phyloP scores from a whole-genome alignment of 1,139 yeast genomes.

The Candida pseudoviswanathii region DNA sequence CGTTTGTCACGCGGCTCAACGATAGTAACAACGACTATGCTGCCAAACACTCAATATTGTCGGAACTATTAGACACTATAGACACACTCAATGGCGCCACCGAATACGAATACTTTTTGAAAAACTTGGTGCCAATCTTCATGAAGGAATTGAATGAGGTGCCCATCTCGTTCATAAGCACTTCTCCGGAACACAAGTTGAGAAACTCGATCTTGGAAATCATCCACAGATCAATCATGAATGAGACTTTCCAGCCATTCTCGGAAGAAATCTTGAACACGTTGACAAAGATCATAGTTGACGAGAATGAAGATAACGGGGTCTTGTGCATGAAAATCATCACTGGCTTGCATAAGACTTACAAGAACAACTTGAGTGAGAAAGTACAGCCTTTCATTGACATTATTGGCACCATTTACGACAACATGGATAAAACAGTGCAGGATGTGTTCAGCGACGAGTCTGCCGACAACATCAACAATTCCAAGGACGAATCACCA shows the following conservation, averaged over 20 bases:
- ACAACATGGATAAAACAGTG: conserved; percentile 78
- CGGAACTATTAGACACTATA: conserved; percentile 83
- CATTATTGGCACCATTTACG: conserved; percentile 74
- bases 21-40: conserved; percentile 56
- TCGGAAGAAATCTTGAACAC: conserved; percentile 61
- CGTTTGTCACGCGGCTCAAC: conserved; percentile 60
- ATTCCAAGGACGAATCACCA: conserved; percentile 41
- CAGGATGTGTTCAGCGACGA: conserved; percentile 52
- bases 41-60: conserved; percentile 64
- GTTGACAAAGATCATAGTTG: conserved; percentile 61
- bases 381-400: conserved; percentile 81
- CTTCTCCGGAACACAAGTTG: conserved; percentile 70
- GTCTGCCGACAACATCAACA: conserved; percentile 24
- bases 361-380: conserved; percentile 66
- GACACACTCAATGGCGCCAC: conserved; percentile 80
- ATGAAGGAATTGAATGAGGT: conserved; percentile 61
- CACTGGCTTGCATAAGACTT: conserved; percentile 86
- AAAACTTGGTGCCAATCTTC: conserved; percentile 63
- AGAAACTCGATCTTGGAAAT: conserved; percentile 79
- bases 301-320: conserved; percentile 95
- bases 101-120: conserved; percentile 73
- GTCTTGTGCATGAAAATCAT: conserved; percentile 87
- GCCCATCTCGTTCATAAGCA: conserved; percentile 69
- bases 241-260: conserved; percentile 78
- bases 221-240: conserved; percentile 78